Evolutionary conservation across 2,329 filamentous ascomycete genomes (phyloP), one percentile per base, ranked within the genome.

Genomic region (Hymenoscyphus salicellus): DNA sequence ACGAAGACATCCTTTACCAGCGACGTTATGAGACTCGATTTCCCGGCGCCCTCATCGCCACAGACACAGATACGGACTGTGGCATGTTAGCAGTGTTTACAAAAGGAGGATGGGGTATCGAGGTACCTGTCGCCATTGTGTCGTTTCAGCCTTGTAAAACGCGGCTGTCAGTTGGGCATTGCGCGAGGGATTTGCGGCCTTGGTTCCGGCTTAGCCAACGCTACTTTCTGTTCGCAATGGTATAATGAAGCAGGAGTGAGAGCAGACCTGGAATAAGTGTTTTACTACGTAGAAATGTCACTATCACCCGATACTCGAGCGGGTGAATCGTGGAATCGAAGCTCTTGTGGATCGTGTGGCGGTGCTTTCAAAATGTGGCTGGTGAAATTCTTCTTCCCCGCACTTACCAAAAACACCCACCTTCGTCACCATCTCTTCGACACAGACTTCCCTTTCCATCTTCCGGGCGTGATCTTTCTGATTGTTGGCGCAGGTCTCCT

Each of bases 1-100:
- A 98, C 91, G 78, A 98, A 99, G 77, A 94, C 91, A 76, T 97
- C 94, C 77, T 98, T 98, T 77, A 99, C 94, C 46, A 99, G 88
- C 64, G 93, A 96, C 63, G 93, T 95, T 75, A 97, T 96, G 77
- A 97, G 84, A 77, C 91, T 95, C 66, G 91, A 95, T 80, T 97
- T 97, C 73, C 93, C 93, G n/a, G 91, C 93, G 72, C 91, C 91
- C 79, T 98, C 94, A 78, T 99, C 95, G 75, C 95, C 95, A 80
- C 93, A 97, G 65, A 98, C 92, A 78, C 93, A 97, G 74, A 98
- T 93, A 70, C 95, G 91, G 66, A 98, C 94, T 81, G 32, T 10
- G 26, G 11, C n/a, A 46, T 56, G 60, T 70, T 57, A 70, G 65
- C 58, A 65, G 20, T 28, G 28, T 32, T 7, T 7, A 55, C 3